Evolutionary conservation across 192 early-diverging fungal genomes (phyloP).

Genomic region (Rhizophlyctis rosea): DNA sequence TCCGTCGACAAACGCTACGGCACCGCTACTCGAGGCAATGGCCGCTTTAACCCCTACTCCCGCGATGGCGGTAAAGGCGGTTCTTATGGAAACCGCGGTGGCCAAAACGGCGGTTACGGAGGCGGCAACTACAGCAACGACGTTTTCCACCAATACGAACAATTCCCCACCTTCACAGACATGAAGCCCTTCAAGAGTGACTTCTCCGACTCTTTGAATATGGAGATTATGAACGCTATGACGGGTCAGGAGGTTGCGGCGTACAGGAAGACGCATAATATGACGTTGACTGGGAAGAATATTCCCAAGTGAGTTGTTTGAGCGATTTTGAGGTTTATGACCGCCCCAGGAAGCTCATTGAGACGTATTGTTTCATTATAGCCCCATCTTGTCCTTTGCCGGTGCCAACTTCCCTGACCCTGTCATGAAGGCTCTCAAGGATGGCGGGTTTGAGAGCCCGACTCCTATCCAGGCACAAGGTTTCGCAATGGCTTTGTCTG

Average conservation of each 20-base stretch:
- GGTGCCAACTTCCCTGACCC: conserved; percentile 66
- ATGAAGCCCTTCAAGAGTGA: conserved; percentile 47
- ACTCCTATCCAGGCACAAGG: conserved; percentile 95
- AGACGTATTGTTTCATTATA: conserved; percentile 16
- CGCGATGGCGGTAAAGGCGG: conserved; percentile 23
- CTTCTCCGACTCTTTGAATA: conserved; percentile 40
- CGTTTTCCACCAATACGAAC: conserved; percentile 37
- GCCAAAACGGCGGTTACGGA: conserved; percentile 17
- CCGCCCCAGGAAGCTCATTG: background rate
- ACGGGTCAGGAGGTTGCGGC: conserved; percentile 27
- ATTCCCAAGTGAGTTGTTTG: conserved; percentile 35
- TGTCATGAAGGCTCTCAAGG: conserved; percentile 54
- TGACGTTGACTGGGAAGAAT: conserved; percentile 57
- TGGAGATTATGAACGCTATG: conserved; percentile 29
- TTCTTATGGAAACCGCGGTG: conserved; percentile 20
- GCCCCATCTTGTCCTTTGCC: conserved; percentile 69
- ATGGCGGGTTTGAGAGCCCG: conserved; percentile 76
- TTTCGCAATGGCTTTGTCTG: conserved; percentile 93
- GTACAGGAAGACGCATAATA: conserved; percentile 62
- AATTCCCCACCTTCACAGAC: conserved; percentile 30
- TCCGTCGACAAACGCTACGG: too few species aligned
- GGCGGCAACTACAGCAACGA: conserved; percentile 23
- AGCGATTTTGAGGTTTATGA: background rate
- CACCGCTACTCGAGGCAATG: conserved; percentile 12
- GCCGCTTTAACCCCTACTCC: conserved; percentile 18